Conservation (phyloP, 805 yeast species). For the Cyberlindnera mrakii region DNA sequence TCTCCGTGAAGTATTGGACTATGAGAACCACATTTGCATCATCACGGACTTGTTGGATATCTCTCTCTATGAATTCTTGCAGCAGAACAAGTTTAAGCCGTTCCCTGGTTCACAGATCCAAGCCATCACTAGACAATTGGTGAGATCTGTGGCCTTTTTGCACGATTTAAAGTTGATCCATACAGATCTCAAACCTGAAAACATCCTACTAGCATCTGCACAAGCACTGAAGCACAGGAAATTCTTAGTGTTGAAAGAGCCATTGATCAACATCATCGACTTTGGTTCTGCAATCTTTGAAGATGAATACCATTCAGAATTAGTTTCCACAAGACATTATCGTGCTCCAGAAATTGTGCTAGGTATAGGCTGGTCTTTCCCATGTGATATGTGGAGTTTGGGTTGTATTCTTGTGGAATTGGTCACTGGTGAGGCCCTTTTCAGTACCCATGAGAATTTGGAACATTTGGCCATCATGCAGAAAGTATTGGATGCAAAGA, state of each 20-base stretch:
- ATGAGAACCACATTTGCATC: slow-evolving; percentile 86
- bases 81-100: slow-evolving; percentile 75
- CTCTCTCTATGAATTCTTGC: slow-evolving; percentile 85
- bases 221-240: slow-evolving; percentile 19
- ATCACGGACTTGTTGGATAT: slow-evolving; percentile 84
- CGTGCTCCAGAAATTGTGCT: slow-evolving; percentile 95
- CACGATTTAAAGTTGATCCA: slow-evolving; percentile 90
- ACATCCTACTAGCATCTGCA: slow-evolving; percentile 44
- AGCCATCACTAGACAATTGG: slow-evolving; percentile 77
- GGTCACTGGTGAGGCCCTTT: slow-evolving; percentile 89
- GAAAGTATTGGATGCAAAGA: slow-evolving; percentile 52
- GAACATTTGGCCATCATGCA: slow-evolving; percentile 97
- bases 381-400: slow-evolving; percentile 95
- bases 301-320: slow-evolving; percentile 88
- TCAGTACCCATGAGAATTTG: slow-evolving; percentile 88
- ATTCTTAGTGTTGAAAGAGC: slow-evolving; percentile 55
- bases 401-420: slow-evolving; percentile 92
- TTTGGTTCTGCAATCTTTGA: slow-evolving; percentile 95
- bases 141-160: slow-evolving; percentile 78
- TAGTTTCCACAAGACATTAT: slow-evolving; percentile 93
- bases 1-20: slow-evolving; percentile 85
- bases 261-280: slow-evolving; percentile 85
- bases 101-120: slow-evolving; percentile 94
- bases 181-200: slow-evolving; percentile 96
- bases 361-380: slow-evolving; percentile 95